phyloP scores from a whole-genome alignment of 1,139 yeast species.

The Candida pseudoviswanathii region DNA sequence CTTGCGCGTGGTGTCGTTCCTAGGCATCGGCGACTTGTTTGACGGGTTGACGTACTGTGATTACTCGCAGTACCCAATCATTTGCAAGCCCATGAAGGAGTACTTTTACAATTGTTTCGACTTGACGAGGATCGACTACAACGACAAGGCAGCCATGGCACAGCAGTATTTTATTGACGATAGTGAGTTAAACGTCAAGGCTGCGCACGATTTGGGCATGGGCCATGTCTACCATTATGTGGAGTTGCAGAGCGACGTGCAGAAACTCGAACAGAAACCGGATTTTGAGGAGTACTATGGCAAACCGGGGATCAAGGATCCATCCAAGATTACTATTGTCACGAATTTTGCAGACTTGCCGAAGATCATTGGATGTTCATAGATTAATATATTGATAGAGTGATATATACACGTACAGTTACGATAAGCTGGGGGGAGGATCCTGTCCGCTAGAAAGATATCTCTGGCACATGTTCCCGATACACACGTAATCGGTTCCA shows the following conservation, averaged over 20 bases:
- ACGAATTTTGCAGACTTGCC: neutral
- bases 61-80: conserved; percentile 63
- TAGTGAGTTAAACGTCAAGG: conserved; percentile 64
- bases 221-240: conserved; percentile 60
- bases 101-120: conserved; percentile 55
- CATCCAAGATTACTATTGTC: neutral
- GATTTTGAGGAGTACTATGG: conserved; percentile 43
- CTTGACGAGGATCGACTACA: conserved; percentile 60
- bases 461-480: neutral
- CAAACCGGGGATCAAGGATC: neutral
- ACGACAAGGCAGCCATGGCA: conserved; percentile 36
- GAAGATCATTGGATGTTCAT: conserved; percentile 1
- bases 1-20: conserved; percentile 66
- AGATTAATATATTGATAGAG: neutral
- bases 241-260: conserved; percentile 50
- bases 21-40: conserved; percentile 87
- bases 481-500: neutral
- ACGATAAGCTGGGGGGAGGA: neutral
- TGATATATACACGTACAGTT: neutral
- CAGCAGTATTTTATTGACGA: conserved; percentile 75
- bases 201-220: conserved; percentile 54
- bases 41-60: conserved; percentile 95
- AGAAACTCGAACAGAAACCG: conserved; percentile 26
- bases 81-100: conserved; percentile 82
- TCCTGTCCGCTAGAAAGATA: too few relatives aligned